Base-by-base conservation (phyloP, 2,329 filamentous ascomycete species). In the Ophiognomonia clavigignenti-juglandacearum region DNA sequence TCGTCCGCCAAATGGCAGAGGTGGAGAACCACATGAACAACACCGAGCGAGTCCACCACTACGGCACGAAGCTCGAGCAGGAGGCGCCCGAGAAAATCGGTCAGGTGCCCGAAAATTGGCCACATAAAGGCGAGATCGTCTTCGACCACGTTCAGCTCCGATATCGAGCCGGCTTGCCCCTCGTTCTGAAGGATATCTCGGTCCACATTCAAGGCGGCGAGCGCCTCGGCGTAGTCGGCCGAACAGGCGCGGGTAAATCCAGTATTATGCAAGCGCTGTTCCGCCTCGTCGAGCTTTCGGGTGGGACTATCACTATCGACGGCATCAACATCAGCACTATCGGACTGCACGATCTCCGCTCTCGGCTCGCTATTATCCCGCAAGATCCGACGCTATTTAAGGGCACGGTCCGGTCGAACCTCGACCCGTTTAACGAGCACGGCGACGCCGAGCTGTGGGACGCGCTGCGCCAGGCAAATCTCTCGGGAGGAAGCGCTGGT, bases 1-100 rank as follows among this genome's bases (percentile, higher is more conserved):
- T 89, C 1, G 88, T 97, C n/a, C 82, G 93, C 16, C 92, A 97
- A 66, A 75, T 96, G 6, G 92, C 92, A 22, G 92, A 96, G 65
- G 89, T 97, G 8, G 92, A 97, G 66, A 97, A 96, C 67, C 89
- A 90, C 61, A 97, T 97, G 92, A 97, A 96, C 64, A 84, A 91
- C 0, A 93, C 93, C 0, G 92, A 97, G 68, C 85, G 93, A 41
- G 74, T 97, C 27, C 83, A 90, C 62, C 89, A 95, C 70, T 97
- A 97, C 63, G 91, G 88, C 45, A 88, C 81, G 1, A 68, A 88
- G 56, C 78, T 98, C 4, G 90, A 95, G 53, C 86, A 96, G 61
- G 93, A 97, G 65, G 88, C 92, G 0, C 88, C 91, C 0, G 73
- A 91, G 2, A 86, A 91, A 58, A 84, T 88, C 35, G 64, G 83